Conservation (phyloP, 805 yeast species). For the Cephaloascus albidus region DNA sequence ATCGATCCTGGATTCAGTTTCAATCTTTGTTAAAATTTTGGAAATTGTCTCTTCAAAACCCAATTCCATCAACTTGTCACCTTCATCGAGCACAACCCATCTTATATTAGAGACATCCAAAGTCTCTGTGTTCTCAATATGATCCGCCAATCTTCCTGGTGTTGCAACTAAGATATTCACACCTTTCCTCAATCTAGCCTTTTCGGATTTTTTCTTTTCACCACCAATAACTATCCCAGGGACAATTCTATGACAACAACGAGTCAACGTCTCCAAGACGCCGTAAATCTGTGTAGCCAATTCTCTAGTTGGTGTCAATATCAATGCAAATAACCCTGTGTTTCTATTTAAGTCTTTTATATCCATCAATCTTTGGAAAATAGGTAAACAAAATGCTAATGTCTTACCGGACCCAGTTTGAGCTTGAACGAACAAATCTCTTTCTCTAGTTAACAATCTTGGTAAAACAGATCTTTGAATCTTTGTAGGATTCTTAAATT, state of each 20-base stretch:
- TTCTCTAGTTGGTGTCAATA: conserved; percentile 92
- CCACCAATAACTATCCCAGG: conserved; percentile 98
- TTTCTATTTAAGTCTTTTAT: conserved; percentile 44
- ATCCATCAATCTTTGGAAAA: conserved; percentile 61
- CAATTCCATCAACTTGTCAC: conserved; percentile 89
- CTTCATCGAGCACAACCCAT: conserved; percentile 92
- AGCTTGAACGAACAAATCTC: conserved; percentile 84
- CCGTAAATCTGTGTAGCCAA: conserved; percentile 83
- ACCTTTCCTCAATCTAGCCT: conserved; percentile 92
- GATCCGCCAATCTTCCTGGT: conserved; percentile 94
- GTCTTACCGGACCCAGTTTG: conserved; percentile 99
- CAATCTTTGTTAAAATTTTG: conserved; percentile 56
- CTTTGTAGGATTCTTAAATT: conserved; percentile 64
- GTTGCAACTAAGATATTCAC: conserved; percentile 94
- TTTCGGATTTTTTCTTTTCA: conserved; percentile 93
- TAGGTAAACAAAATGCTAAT: conserved; percentile 76
- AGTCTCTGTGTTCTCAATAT: conserved; percentile 78
- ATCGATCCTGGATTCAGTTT: conserved; percentile 29
- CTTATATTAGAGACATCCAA: conserved; percentile 67
- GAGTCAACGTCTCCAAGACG: conserved; percentile 63
- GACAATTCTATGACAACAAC: conserved; percentile 80
- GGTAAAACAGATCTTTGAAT: conserved; percentile 83
- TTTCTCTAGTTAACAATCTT: conserved; percentile 30
- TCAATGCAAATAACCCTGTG: conserved; percentile 82
- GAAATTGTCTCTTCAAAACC: conserved; percentile 94